Conservation (phyloP, 441 rosid species). For the Gossypium lobatum region DNA sequence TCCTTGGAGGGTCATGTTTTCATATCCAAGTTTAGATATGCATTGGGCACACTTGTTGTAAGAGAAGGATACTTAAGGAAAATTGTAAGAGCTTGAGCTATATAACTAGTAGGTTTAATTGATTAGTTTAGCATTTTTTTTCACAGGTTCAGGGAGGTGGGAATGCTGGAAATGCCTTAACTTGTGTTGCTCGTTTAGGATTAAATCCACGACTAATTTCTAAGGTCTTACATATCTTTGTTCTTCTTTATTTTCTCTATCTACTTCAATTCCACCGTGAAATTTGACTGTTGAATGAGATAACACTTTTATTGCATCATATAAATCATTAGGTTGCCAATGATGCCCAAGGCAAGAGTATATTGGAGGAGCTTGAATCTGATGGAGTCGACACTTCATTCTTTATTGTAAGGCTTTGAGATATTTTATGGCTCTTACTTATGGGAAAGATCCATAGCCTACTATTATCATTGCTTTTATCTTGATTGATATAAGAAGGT, state of each 20-base stretch:
- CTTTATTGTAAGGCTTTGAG: conserved; percentile 45
- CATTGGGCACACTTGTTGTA: too few relatives aligned
- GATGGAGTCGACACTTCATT: conserved; percentile 78
- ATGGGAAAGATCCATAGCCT: background rate
- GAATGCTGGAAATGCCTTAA: conserved; percentile 66
- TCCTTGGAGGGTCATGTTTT: too few relatives aligned
- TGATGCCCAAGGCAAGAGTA: conserved; percentile 64
- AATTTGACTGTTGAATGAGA: background rate
- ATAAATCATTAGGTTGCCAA: conserved; percentile 47
- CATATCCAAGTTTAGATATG: too few relatives aligned
- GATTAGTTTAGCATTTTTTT: conserved; percentile 1
- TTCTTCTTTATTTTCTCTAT: conserved; percentile 6
- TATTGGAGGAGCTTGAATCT: conserved; percentile 63
- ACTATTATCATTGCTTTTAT: background rate
- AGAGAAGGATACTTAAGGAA: too few relatives aligned
- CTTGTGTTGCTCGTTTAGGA: conserved; percentile 78
- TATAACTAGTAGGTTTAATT: too few relatives aligned
- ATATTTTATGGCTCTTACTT: background rate
- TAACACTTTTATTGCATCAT: background rate
- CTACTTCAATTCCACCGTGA: background rate
- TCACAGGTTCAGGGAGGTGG: conserved; percentile 69
- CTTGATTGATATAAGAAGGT: background rate
- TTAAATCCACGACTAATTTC: conserved; percentile 59
- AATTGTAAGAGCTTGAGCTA: too few relatives aligned
- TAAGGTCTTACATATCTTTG: conserved; percentile 38